Base-by-base conservation (phyloP, 2,329 filamentous ascomycete genomes). In the Rutstroemia sp. region DNA sequence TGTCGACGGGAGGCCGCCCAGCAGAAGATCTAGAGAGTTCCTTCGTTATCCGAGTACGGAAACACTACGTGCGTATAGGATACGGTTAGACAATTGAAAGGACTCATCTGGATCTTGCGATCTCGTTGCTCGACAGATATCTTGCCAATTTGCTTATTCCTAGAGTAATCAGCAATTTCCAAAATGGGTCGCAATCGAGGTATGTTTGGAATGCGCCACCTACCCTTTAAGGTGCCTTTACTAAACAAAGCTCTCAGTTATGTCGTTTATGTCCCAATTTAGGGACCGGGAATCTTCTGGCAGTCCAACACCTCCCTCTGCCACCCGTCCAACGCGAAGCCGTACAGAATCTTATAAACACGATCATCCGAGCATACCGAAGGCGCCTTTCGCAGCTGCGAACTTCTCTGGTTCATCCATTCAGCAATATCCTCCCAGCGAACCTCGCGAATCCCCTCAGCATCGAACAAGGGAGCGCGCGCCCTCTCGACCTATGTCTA, bases 231-330 rank as follows among this genome's bases (percentile, higher is more conserved):
- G n/a, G 16, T 14, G 19, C 25, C 23, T 19, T 48, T 36, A 34
- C 49, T 54, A 42, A 53, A 48, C 25, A 21, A 39, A 40, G 27
- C 30, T 57, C 57, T 16, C 72, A 95, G 90, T 95, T 57, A 78
- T 91, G 65, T 95, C 89, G 66, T 95, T 95, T 74, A 92, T 95
- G 81, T 90, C 88, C 72, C 83, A 86, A 73, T 85, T 88, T 76
- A 75, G 69, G 34, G 74, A 74, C 59, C 69, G 72, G 60, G 69
- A 71, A 40, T 57, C 66, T 48, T 57, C 66, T 48, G 69, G 70
- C 55, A 65, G 67, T 50, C 65, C 68, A 38, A 65, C 67, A 19
- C 46, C 53, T 42, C 53, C 47, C 53, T 62, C 71, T 19, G 61
- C 67, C 5, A 66, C 51, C 45, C 50, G 48, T 39, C 62, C 49